Conservation (phyloP, 768 basidiomycete genomes). For the Tricholoma flavovirens region DNA sequence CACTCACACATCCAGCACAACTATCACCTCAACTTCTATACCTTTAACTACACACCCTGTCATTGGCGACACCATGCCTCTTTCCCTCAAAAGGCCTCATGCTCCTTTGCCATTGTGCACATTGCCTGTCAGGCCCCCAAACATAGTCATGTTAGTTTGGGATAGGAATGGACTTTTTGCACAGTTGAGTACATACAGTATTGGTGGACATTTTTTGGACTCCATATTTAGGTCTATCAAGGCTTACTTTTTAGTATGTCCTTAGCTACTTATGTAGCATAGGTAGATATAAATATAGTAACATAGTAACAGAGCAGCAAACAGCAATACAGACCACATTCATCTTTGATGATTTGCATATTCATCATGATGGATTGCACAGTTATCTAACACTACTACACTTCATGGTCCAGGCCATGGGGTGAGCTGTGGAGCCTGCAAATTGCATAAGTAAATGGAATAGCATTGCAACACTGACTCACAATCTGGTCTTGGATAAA, state of each 20-base stretch:
- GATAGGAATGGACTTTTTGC: constrained; percentile 3
- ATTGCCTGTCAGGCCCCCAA: neutral
- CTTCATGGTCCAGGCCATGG: no score
- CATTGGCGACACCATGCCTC: neutral
- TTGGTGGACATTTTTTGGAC: neutral
- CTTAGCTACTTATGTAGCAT: no score
- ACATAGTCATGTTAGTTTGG: neutral
- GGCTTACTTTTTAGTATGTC: neutral
- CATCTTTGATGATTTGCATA: no score
- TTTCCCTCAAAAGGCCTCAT: neutral
- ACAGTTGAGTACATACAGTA: constrained; percentile 2
- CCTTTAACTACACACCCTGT: neutral
- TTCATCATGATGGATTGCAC: no score
- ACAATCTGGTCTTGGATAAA: no score
- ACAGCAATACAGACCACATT: no score
- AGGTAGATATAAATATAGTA: no score
- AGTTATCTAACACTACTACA: no score
- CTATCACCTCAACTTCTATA: neutral
- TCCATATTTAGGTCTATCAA: neutral
- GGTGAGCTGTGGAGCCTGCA: no score
- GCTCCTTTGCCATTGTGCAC: neutral
- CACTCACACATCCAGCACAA: neutral
- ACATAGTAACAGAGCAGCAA: no score
- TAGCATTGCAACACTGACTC: no score
- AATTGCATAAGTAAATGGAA: no score